These are phyloP conservation scores for Boletus subcaerulescens DNA, from an alignment of 768 basidiomycete species.

Conservation along the genomic window DNA sequence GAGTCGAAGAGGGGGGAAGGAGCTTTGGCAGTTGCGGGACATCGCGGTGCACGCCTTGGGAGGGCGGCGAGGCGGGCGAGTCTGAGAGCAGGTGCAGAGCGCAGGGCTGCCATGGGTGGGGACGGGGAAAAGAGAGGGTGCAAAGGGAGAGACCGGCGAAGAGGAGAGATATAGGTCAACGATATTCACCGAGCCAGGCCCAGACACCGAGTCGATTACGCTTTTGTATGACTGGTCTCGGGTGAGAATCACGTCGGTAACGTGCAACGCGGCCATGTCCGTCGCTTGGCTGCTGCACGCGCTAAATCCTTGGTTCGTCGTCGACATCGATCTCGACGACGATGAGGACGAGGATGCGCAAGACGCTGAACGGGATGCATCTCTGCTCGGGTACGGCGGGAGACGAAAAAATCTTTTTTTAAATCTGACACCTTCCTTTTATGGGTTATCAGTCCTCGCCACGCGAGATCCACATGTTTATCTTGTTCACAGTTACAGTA, in stretches of 20 bases:
- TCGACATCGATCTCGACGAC: constrained; percentile 3
- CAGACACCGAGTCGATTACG: constrained; percentile 38
- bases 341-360: neutral
- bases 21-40: constrained; percentile 60
- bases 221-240: constrained; percentile 19
- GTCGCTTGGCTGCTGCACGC: neutral
- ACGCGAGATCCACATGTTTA: constrained; percentile 14
- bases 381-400: constrained; percentile 22
- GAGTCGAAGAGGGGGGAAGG: constrained; percentile 72
- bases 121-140: constrained; percentile 12
- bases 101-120: constrained; percentile 30
- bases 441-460: constrained; percentile 10
- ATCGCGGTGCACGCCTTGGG: constrained; percentile 30
- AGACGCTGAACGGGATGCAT: neutral
- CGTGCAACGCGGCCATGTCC: neutral
- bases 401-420: constrained; percentile 24
- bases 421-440: constrained; percentile 10
- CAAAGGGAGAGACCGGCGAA: constrained; percentile 16
- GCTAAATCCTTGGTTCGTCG: neutral
- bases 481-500: constrained; percentile 5
- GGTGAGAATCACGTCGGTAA: constrained; percentile 12
- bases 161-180: constrained; percentile 20
- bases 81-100: constrained; percentile 24
- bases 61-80: constrained; percentile 14
- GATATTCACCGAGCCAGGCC: constrained; percentile 40